Evolutionary conservation across 106 monocot genomes (phyloP), one percentile per base, ranked within the genome.

Genomic region (Phalaenopsis equestris): DNA sequence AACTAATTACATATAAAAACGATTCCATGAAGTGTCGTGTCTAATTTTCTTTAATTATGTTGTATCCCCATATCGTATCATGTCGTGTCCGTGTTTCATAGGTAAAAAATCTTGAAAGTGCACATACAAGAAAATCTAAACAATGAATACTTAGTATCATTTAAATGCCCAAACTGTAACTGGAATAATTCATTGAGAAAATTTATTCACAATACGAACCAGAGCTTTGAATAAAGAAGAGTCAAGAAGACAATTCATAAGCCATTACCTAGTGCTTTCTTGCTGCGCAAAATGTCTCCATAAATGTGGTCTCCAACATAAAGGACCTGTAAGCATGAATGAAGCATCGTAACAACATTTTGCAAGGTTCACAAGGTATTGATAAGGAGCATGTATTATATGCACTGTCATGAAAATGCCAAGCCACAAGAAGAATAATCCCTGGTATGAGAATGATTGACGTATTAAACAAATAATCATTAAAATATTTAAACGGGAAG

Each of bases 281-380:
- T 92, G 85, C 94, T 94, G n/a, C 94, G 88, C 77, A 94, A 86
- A 61, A 94, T 94, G 78, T 94, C 94, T 58, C 94, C 94, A 86
- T 94, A 94, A 41, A 94, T 94, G 76, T 94, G 94, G 75, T 94
- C 94, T 45, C 94, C 94, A 84, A 92, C 92, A 83, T 92, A 89
- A 41, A 95, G 84, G n/a, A 92, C 85, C 92, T 90, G 77, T 45
- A 41, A 36, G 77, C 49, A 84, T 64, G 38, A n/a, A 64, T 80
- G 79, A 82, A 79, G 38, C 30, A 37, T 61, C 24, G 36, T 47
- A 76, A 72, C 72, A 73, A 21, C 58, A 82, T 73, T 76, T 43
- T 17, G 17, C 12, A 78, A 36, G 57, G 9, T 19, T 4, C 36
- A 41, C 23, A 79, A 9, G n/a, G 5, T 12, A 75, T 24, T 75